Conservation (phyloP, 495 filamentous ascomycete species). For the Penicillium maclennaniae region DNA sequence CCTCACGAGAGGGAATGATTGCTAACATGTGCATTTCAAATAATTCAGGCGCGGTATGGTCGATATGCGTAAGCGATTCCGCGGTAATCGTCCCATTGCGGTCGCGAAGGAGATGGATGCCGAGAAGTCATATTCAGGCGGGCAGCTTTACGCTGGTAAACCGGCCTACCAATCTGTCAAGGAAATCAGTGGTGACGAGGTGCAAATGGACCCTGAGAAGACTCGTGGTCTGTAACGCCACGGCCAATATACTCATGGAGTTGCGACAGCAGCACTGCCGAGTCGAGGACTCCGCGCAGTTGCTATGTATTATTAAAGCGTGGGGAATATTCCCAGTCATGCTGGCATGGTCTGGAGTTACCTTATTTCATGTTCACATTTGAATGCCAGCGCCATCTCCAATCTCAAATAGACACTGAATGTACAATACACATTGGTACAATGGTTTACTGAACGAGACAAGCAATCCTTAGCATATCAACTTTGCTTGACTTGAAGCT, state of each 20-base stretch:
- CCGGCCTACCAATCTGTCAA: constrained; percentile 60
- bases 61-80: constrained; percentile 98
- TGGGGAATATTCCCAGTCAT: constrained; percentile 12
- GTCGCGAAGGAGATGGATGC: constrained; percentile 59
- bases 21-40: constrained; percentile 12
- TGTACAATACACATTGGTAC: neutral
- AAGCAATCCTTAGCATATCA: neutral
- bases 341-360: constrained; percentile 32
- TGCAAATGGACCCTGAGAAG: constrained; percentile 51
- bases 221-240: constrained; percentile 40
- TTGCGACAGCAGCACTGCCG: neutral
- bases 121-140: constrained; percentile 39
- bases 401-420: constrained; percentile 2
- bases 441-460: neutral
- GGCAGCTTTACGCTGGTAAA: constrained; percentile 76
- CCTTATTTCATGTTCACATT: constrained; percentile 4
- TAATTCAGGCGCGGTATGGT: constrained; percentile 70
- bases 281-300: neutral
- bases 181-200: constrained; percentile 43
- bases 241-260: neutral
- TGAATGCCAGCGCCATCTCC: constrained; percentile 8
- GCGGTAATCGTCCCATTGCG: constrained; percentile 85
- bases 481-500: neutral
- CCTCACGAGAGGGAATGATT: neutral
- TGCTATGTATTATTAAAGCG: constrained; percentile 8